Conservation (phyloP, 345 rosid genomes). For the Sonneratia caseolaris region DNA sequence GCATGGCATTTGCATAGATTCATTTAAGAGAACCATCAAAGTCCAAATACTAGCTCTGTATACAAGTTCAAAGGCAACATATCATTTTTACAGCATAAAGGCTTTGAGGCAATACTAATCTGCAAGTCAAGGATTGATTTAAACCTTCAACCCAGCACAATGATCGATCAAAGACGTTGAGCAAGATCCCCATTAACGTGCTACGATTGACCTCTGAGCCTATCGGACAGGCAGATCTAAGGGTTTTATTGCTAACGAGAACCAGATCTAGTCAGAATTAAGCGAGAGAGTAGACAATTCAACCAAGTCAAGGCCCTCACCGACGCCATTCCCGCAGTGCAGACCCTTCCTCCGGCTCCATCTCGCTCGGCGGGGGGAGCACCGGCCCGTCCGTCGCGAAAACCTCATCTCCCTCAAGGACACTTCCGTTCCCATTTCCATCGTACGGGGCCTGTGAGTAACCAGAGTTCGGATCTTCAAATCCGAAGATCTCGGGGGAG, state of each 20-base stretch:
- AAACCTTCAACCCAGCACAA: background rate
- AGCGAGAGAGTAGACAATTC: conserved; percentile 17
- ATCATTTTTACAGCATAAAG: background rate
- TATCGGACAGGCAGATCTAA: background rate
- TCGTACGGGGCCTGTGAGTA: conserved; percentile 45
- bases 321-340: conserved; percentile 78
- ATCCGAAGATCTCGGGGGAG: conserved; percentile 42
- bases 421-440: conserved; percentile 39
- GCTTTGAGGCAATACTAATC: background rate
- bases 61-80: background rate
- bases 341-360: conserved; percentile 56
- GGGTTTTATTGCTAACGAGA: background rate
- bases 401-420: conserved; percentile 14
- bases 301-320: conserved; percentile 24
- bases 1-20: background rate
- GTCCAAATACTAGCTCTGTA: background rate
- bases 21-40: background rate
- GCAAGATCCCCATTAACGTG: background rate
- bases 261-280: conserved; percentile 21
- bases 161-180: background rate
- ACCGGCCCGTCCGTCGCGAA: conserved; percentile 55
- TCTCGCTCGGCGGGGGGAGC: conserved; percentile 61
- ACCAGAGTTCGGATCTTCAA: conserved; percentile 33
- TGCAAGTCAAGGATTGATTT: background rate
- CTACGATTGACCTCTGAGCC: background rate